Conservation (phyloP, 495 filamentous ascomycete genomes). For the Lasiosphaeria hispida region DNA sequence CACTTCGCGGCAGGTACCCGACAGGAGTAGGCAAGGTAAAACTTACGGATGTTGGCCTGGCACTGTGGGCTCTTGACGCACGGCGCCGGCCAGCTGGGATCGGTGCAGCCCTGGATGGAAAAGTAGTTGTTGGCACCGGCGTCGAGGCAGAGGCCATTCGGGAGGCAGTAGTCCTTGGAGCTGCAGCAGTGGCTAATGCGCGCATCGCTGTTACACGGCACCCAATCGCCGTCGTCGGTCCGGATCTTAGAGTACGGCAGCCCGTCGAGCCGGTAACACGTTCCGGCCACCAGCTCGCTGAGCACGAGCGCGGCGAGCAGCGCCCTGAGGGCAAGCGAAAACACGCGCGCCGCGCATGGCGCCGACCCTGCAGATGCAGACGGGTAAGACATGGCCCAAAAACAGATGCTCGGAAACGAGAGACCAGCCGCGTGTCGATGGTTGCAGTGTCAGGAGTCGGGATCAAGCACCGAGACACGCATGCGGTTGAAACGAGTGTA, state of each 20-base stretch:
- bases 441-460: too few species aligned
- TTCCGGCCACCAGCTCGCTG: neutral
- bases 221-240: constrained; percentile 15
- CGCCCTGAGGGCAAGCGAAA: neutral
- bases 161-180: constrained; percentile 21
- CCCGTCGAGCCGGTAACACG: constrained; percentile 11
- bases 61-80: constrained; percentile 9
- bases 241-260: constrained; percentile 9
- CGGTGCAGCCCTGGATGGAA: constrained; percentile 22
- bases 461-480: too few species aligned
- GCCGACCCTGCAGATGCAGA: too few species aligned
- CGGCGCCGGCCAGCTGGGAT: constrained; percentile 15
- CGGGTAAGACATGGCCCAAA: too few species aligned
- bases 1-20: neutral
- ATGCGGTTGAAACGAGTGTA: too few species aligned
- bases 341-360: too few species aligned
- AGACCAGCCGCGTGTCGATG: too few species aligned
- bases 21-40: neutral
- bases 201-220: constrained; percentile 16
- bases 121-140: constrained; percentile 22
- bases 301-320: too few species aligned
- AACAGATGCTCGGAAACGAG: too few species aligned
- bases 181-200: constrained; percentile 19
- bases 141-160: constrained; percentile 21
- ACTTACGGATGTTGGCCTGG: constrained; percentile 12